phyloP scores from a whole-genome alignment of 495 filamentous ascomycete genomes.

The Chlorociboria aeruginascens region DNA sequence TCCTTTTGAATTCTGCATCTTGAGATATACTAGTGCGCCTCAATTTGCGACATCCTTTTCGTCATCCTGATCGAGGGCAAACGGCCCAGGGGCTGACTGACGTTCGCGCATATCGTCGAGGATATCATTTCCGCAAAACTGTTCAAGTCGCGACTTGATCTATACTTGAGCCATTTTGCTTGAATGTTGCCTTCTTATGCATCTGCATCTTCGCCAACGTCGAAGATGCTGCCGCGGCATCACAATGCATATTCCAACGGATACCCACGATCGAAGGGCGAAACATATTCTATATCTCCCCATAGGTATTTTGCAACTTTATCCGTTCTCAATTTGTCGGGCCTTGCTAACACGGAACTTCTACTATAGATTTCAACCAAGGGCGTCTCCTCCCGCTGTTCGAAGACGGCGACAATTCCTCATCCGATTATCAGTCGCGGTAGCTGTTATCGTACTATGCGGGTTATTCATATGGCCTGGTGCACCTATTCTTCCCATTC shows the following conservation, averaged over 20 bases:
- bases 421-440: conserved; percentile 45
- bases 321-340: neutral
- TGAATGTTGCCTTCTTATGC: conserved; percentile 4
- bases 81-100: too few species aligned
- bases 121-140: too few species aligned
- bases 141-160: too few species aligned
- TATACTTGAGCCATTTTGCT: neutral
- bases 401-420: conserved; percentile 66
- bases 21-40: too few species aligned
- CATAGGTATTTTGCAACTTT: conserved; percentile 51
- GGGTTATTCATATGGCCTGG: conserved; percentile 54
- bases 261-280: conserved; percentile 42
- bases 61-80: too few species aligned
- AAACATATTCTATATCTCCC: conserved; percentile 75
- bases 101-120: too few species aligned
- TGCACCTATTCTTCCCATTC: conserved; percentile 52
- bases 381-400: conserved; percentile 55
- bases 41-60: too few species aligned
- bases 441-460: conserved; percentile 40
- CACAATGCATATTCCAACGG: conserved; percentile 67
- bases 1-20: too few species aligned
- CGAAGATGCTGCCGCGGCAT: conserved; percentile 46
- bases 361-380: conserved; percentile 66
- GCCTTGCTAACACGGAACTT: neutral
- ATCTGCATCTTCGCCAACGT: neutral